A percentile compares a stretch with the other conserved stretches of the same genome.
Conservation (phyloP, 805 yeast species). For the Tetrapisispora iriomotensis region DNA sequence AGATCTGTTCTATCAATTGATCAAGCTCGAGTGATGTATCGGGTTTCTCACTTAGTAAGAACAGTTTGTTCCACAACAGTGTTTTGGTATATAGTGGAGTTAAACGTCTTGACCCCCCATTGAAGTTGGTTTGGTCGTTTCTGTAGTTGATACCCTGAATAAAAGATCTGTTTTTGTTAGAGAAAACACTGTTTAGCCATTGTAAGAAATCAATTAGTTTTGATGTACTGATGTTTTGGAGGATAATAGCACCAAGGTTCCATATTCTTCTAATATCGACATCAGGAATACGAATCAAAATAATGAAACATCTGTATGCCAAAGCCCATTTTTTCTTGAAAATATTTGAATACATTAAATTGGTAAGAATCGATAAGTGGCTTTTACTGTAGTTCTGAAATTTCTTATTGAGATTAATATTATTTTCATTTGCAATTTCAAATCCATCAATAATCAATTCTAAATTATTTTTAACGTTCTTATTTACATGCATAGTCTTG, state of each 20-base stretch:
- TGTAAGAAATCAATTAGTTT: slow-evolving; percentile 17
- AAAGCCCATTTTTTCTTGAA: slow-evolving; percentile 42
- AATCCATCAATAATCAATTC: slow-evolving; percentile 15
- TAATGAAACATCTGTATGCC: slow-evolving; percentile 44
- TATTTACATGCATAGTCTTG: slow-evolving; percentile 11
- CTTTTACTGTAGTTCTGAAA: slow-evolving; percentile 10
- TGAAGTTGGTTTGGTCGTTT: slow-evolving; percentile 20
- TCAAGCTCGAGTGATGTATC: slow-evolving; percentile 3
- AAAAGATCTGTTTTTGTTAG: slow-evolving; percentile 15
- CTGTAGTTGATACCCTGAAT: slow-evolving; percentile 18
- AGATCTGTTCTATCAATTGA: slow-evolving; percentile 17
- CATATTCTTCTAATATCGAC: slow-evolving; percentile 50
- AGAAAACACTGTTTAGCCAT: slow-evolving; percentile 23
- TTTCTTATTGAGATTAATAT: not conserved
- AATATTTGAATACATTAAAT: slow-evolving; percentile 41
- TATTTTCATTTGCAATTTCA: slow-evolving; percentile 9
- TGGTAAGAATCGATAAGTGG: slow-evolving; percentile 27
- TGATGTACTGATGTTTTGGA: slow-evolving; percentile 20
- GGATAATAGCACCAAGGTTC: slow-evolving; percentile 53
- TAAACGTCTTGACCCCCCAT: slow-evolving; percentile 23
- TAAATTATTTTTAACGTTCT: slow-evolving; percentile 8
- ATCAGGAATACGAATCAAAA: slow-evolving; percentile 38
- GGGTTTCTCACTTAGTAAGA: slow-evolving; percentile 2
- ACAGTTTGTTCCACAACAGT: slow-evolving; percentile 20
- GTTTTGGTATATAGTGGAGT: slow-evolving; percentile 21